phyloP scores from a whole-genome alignment of 116 monocot species.

The Iris pallida region DNA sequence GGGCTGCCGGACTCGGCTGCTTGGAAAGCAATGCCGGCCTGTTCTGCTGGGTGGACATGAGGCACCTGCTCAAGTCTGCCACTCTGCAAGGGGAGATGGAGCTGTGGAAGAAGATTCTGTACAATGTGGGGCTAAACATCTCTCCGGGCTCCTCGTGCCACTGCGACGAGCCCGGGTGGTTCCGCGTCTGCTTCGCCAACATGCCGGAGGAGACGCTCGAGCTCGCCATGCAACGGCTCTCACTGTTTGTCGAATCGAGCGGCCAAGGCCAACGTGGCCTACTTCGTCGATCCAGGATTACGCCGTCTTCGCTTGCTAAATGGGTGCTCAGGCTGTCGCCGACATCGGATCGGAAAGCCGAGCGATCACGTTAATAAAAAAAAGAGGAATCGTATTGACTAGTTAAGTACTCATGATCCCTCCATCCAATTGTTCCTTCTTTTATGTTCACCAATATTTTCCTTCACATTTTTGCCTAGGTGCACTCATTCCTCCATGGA shows the following conservation, averaged over 20 bases:
- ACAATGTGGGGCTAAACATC: slow-evolving; percentile 47
- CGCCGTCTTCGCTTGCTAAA: too few species aligned
- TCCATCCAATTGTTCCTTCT: too few species aligned
- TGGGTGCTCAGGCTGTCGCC: too few species aligned
- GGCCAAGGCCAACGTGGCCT: background rate
- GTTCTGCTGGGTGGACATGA: slow-evolving; percentile 65
- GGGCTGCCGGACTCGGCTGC: slow-evolving; percentile 22
- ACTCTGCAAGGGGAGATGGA: slow-evolving; percentile 37
- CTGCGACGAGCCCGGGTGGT: slow-evolving; percentile 59
- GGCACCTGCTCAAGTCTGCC: slow-evolving; percentile 23
- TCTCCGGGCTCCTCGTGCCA: slow-evolving; percentile 63
- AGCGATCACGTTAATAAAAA: too few species aligned
- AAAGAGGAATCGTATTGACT: too few species aligned
- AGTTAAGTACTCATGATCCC: too few species aligned
- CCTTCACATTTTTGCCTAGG: too few species aligned
- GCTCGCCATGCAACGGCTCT: slow-evolving; percentile 38
- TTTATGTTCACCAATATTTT: too few species aligned
- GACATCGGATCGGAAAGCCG: too few species aligned
- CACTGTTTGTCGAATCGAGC: slow-evolving; percentile 17
- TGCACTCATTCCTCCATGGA: too few species aligned
- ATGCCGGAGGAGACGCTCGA: slow-evolving; percentile 42
- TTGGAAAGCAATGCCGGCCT: slow-evolving; percentile 21
- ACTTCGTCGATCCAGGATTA: too few species aligned
- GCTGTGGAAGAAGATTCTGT: slow-evolving; percentile 40
- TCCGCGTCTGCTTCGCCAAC: slow-evolving; percentile 64